Conservation (phyloP, 768 basidiomycete species). For the Heimioporus sp. region DNA sequence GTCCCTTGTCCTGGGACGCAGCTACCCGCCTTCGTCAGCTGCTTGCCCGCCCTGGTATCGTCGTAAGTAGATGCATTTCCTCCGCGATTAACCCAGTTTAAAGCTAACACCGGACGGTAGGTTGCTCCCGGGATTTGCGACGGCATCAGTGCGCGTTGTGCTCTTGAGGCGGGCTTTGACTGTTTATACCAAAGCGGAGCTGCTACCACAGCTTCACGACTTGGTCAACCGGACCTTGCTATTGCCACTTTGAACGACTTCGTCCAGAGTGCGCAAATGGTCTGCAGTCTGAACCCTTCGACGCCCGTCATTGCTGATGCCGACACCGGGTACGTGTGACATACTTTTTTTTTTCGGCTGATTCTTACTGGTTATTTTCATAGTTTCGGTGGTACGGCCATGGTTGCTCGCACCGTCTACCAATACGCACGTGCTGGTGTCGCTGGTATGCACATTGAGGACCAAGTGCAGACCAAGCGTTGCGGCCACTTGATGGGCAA, state of each 20-base stretch:
- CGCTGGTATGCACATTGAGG: conserved; percentile 76
- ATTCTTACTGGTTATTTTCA: conserved; percentile 6
- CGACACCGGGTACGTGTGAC: conserved; percentile 59
- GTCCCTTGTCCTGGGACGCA: conserved; percentile 65
- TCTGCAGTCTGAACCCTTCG: conserved; percentile 60
- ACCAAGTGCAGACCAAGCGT: conserved; percentile 78
- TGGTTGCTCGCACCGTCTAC: conserved; percentile 73
- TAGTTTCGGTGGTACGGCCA: conserved; percentile 70
- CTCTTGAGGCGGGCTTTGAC: conserved; percentile 74
- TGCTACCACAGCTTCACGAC: conserved; percentile 75
- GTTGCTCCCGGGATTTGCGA: conserved; percentile 79
- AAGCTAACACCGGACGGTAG: conserved; percentile 28
- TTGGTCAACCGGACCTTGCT: conserved; percentile 77
- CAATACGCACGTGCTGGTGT: conserved; percentile 69
- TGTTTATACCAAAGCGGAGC: conserved; percentile 82
- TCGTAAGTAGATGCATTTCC: conserved; percentile 44
- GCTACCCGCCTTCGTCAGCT: conserved; percentile 71
- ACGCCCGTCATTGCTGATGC: conserved; percentile 78
- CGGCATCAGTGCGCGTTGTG: conserved; percentile 77
- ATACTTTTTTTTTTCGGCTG: background rate
- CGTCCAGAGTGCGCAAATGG: conserved; percentile 68
- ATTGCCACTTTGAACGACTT: conserved; percentile 80
- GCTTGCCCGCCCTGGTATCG: conserved; percentile 70
- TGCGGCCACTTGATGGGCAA: conserved; percentile 81
- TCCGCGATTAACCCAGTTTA: too few relatives aligned